phyloP scores from a whole-genome alignment of 1,284 basidiomycete species.

The Schizophyllum commune region DNA sequence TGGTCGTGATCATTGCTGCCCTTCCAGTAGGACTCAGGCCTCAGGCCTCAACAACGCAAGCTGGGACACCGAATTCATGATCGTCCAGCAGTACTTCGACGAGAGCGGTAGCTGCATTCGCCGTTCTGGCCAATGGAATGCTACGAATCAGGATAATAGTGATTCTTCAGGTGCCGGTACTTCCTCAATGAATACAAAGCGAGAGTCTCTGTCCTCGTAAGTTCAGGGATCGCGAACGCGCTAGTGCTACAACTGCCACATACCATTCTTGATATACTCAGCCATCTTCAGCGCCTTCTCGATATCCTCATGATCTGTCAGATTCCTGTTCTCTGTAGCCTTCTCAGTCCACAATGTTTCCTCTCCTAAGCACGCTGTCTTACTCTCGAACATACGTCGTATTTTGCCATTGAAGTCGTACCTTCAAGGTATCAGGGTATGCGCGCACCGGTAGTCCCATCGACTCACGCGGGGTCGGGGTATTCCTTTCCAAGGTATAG shows the following conservation, averaged over 20 bases:
- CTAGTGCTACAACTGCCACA: slow-evolving; percentile 14
- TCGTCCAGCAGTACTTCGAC: too few relatives aligned
- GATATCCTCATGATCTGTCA: slow-evolving; percentile 67
- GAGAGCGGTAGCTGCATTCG: too few relatives aligned
- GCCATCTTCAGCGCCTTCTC: slow-evolving; percentile 73
- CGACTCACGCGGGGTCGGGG: slow-evolving; percentile 63
- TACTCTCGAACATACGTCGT: slow-evolving; percentile 66
- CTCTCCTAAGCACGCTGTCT: slow-evolving; percentile 13
- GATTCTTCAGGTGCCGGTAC: slow-evolving; percentile 74
- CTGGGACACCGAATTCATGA: too few relatives aligned
- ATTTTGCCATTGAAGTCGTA: slow-evolving; percentile 72
- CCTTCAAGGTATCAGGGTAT: slow-evolving; percentile 27
- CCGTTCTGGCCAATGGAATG: too few relatives aligned
- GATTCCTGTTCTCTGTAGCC: slow-evolving; percentile 57
- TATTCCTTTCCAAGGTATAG: slow-evolving; percentile 72
- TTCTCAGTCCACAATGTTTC: slow-evolving; percentile 5
- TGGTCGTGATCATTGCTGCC: too few relatives aligned
- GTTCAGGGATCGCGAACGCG: background rate
- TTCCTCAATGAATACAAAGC: slow-evolving; percentile 82
- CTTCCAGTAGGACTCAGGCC: too few relatives aligned
- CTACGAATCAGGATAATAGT: slow-evolving; percentile 41
- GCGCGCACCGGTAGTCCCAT: slow-evolving; percentile 9
- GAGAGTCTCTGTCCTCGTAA: slow-evolving; percentile 58
- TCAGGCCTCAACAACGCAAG: too few relatives aligned
- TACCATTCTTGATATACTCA: slow-evolving; percentile 87